phyloP scores from a whole-genome alignment of 441 rosid genomes.

The Syzygium syzygioides region DNA sequence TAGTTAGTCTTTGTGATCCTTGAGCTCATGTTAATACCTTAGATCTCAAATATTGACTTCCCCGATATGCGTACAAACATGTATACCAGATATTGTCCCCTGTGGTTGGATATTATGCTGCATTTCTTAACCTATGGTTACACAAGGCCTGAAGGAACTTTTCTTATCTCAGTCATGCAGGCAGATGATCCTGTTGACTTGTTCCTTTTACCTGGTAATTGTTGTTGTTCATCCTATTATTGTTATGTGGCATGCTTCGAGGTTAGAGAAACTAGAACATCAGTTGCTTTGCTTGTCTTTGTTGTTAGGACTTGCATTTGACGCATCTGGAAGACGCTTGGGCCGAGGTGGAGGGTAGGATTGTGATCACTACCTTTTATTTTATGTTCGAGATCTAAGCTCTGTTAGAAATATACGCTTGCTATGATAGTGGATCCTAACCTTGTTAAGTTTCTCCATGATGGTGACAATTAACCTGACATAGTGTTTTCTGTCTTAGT shows the following conservation, averaged over 20 bases:
- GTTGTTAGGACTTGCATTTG: constrained; percentile 87
- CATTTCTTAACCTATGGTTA: background rate
- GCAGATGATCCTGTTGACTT: constrained; percentile 74
- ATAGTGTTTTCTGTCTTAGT: background rate
- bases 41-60: background rate
- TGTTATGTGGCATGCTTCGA: background rate
- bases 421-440: constrained; percentile 10
- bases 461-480: background rate
- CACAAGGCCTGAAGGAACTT: background rate
- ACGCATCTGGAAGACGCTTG: constrained; percentile 74
- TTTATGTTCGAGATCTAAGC: background rate
- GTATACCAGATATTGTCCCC: background rate
- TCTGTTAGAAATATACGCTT: background rate
- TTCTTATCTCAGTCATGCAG: constrained; percentile 55
- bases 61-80: background rate
- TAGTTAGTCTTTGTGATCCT: background rate
- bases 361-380: background rate
- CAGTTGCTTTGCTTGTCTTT: background rate
- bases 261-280: background rate
- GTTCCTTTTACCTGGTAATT: constrained; percentile 73
- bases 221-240: background rate
- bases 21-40: background rate
- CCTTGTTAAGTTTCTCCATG: background rate
- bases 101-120: background rate
- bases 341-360: constrained; percentile 97